phyloP scores from a whole-genome alignment of 371 early-diverging fungal species.

The Mucor circinelloides region DNA sequence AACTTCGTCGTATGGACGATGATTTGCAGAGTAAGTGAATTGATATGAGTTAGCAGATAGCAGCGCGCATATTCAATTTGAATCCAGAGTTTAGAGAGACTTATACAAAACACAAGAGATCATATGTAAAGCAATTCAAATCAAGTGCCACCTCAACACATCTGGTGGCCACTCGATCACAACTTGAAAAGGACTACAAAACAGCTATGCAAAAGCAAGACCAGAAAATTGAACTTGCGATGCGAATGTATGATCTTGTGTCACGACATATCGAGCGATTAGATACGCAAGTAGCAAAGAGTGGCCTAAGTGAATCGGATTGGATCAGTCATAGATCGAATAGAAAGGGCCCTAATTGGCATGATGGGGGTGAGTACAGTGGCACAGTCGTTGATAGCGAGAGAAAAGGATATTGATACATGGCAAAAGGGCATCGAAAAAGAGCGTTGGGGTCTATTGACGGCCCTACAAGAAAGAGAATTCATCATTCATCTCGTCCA shows the following conservation, averaged over 20 bases:
- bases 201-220: slow-evolving; percentile 41
- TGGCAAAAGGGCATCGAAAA: background rate
- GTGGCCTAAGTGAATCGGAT: slow-evolving; percentile 25
- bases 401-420: background rate
- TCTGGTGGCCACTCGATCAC: slow-evolving; percentile 12
- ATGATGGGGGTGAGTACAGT: background rate
- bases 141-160: slow-evolving; percentile 1
- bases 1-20: slow-evolving; percentile 40
- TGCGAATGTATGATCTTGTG: slow-evolving; percentile 40
- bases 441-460: slow-evolving; percentile 1
- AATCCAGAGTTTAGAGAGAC: slow-evolving; percentile 19
- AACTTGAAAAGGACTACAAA: slow-evolving; percentile 34
- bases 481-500: slow-evolving; percentile 31
- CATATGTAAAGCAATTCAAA: slow-evolving; percentile 19
- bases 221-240: slow-evolving; percentile 38
- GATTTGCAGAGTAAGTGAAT: slow-evolving; percentile 33
- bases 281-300: slow-evolving; percentile 35
- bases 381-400: too few species aligned
- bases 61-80: background rate
- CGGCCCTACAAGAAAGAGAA: slow-evolving; percentile 11
- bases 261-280: slow-evolving; percentile 39
- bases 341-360: slow-evolving; percentile 3
- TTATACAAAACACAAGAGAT: slow-evolving; percentile 27
- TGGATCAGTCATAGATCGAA: slow-evolving; percentile 21
- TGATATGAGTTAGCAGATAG: background rate